Evolutionary conservation across 768 basidiomycete genomes (phyloP), one percentile per base, ranked within the genome.

Genomic region (Leccinum boreale): DNA sequence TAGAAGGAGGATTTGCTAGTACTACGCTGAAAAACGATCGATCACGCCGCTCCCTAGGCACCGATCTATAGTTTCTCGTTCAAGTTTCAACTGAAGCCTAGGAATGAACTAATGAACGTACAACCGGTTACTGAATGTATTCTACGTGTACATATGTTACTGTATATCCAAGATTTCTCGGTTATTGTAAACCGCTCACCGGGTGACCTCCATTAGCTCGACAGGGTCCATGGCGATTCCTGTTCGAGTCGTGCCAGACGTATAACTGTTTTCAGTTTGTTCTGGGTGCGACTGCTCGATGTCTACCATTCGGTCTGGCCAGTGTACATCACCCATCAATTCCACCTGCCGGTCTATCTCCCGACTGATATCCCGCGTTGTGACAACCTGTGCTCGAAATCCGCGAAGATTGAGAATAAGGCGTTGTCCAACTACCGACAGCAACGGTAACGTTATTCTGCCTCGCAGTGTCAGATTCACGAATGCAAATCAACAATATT

Each of bases 361-460:
- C 28, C 52, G 48, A n/a, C 61, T 56, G 44, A 62, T 52, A 24
- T 56, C 52, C 9, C 44, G 50, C 3, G 47, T 17, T 33, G 61
- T 56, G 36, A 35, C 51, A 11, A 44, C 44, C 23, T 17, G 52
- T 10, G 44, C 26, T 23, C 21, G 55, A 8, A 63, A 33, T 1
- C 59, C 48, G 1, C 63, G 63, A 10, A 65, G 53, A 49, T 65
- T 65, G 28, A 65, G 56, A 9, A 65, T 58, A 24, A 65, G 60
- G 14, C 63, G 56, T 28, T 65, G 65, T 6, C 65, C 63, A 8
- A 56, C 52, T 31, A 60, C 44, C 4, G 62, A 58, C 31, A 59
- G 54, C 2, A 65, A 12, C 4, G 63, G 60, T 4, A 62, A 19
- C 14, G 65, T 57, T 31, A 64, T 21, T 35, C 65, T 64, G 21